Percentiles rank a stretch among this genome's conserved stretches.
Conservation (phyloP, 2,329 filamentous ascomycete species). For the Ilyonectria sp. region DNA sequence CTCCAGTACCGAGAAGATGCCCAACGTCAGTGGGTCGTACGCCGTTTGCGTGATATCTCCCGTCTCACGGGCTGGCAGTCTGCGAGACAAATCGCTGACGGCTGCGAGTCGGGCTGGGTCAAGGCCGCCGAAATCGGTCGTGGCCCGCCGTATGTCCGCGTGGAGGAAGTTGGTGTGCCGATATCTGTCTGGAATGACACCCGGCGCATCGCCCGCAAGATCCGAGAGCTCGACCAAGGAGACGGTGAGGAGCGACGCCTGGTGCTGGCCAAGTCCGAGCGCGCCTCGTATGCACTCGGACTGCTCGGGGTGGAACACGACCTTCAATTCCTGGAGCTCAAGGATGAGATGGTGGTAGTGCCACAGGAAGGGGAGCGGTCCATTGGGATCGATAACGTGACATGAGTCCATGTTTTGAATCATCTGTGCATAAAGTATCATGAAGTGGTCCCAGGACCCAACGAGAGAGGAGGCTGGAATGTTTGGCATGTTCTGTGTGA, state of each 20-base stretch:
- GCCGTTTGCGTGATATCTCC: constrained; percentile 81
- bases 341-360: constrained; percentile 51
- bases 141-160: constrained; percentile 80
- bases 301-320: constrained; percentile 85
- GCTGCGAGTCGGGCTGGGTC: constrained; percentile 88
- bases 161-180: constrained; percentile 56
- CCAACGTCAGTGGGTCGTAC: constrained; percentile 85
- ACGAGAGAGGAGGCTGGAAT: constrained; percentile 4
- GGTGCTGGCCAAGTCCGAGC: constrained; percentile 73
- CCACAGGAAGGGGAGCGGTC: background rate
- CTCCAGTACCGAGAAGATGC: constrained; percentile 76
- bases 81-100: constrained; percentile 83
- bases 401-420: constrained; percentile 21
- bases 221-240: constrained; percentile 61
- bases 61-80: constrained; percentile 91
- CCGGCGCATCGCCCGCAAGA: constrained; percentile 66
- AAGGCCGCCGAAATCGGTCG: constrained; percentile 80
- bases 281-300: constrained; percentile 83
- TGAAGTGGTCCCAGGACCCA: constrained; percentile 1
- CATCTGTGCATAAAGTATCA: constrained; percentile 3
- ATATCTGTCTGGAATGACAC: constrained; percentile 64
- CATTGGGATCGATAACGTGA: constrained; percentile 3
- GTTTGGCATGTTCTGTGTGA: background rate
- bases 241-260: constrained; percentile 62
- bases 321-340: constrained; percentile 73